A percentile compares a stretch with the other conserved stretches of the same genome.
Evolutionary conservation across 2,329 filamentous ascomycete genomes (phyloP).

Genomic region (Samsoniella hepiali): DNA sequence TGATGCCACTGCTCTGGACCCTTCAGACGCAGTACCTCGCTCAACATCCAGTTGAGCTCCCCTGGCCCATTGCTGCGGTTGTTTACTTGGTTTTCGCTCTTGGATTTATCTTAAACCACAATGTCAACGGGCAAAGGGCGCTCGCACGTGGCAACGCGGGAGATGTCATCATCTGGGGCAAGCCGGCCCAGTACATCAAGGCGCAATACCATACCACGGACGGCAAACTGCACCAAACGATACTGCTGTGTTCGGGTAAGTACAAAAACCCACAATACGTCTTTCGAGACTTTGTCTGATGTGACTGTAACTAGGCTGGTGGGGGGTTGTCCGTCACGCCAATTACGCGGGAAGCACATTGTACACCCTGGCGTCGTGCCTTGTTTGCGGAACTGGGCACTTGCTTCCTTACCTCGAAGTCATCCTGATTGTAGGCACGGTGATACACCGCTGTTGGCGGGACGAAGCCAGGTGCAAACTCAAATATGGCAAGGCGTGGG

Average conservation of each 20-base stretch:
- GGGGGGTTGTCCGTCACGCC: background rate
- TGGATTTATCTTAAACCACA: background rate
- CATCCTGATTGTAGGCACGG: background rate
- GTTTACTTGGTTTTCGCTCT: background rate
- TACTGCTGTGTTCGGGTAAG: background rate
- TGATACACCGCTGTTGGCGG: background rate
- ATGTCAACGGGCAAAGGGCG: background rate
- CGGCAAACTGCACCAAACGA: background rate
- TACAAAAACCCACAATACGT: background rate
- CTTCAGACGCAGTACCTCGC: constrained; percentile 10
- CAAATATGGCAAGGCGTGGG: background rate
- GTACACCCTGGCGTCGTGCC: background rate
- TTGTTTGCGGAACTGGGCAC: background rate
- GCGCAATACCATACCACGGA: background rate
- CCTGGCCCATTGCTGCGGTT: background rate
- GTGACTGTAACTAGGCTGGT: background rate
- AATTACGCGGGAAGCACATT: background rate
- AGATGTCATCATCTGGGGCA: background rate
- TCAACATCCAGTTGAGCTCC: background rate
- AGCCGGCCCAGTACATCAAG: background rate
- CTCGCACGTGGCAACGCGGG: background rate
- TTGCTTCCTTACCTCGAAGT: background rate
- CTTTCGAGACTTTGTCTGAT: background rate
- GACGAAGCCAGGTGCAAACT: background rate
- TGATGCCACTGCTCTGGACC: constrained; percentile 16